phyloP scores from a whole-genome alignment of 2,329 filamentous ascomycete species.

The Trichoderma brevicompactum region DNA sequence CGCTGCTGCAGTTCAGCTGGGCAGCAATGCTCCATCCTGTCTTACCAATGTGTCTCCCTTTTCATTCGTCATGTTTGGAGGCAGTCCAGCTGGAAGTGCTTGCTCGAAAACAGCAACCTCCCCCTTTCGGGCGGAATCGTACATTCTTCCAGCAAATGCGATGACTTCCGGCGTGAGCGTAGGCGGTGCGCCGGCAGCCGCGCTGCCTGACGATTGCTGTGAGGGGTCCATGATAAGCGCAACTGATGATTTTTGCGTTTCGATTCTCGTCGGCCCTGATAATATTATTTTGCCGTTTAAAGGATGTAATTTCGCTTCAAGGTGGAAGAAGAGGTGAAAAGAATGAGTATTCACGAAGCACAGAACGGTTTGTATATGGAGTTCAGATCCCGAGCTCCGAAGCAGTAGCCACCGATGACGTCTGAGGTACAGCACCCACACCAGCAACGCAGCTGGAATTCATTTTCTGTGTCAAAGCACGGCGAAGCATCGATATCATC shows the following conservation, averaged over 20 bases:
- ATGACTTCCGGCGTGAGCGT: conserved; percentile 66
- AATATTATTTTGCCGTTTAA: background rate
- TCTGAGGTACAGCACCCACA: conserved; percentile 7
- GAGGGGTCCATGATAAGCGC: conserved; percentile 23
- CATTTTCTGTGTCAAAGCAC: background rate
- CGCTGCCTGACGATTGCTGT: conserved; percentile 11
- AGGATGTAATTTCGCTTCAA: background rate
- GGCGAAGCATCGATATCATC: background rate
- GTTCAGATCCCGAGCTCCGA: conserved; percentile 25
- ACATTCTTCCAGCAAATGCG: conserved; percentile 68
- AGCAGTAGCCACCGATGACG: conserved; percentile 14
- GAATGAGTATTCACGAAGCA: background rate
- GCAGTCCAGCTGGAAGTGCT: conserved; percentile 67
- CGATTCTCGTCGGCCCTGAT: background rate
- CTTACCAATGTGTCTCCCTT: conserved; percentile 72
- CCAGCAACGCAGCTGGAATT: conserved; percentile 1
- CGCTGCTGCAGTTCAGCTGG: background rate
- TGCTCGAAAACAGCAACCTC: conserved; percentile 62
- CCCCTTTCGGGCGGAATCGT: conserved; percentile 67
- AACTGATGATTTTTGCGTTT: background rate
- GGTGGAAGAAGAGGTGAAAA: background rate
- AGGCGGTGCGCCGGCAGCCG: conserved; percentile 1
- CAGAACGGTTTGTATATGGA: background rate
- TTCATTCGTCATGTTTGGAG: conserved; percentile 71
- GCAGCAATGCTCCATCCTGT: background rate